Base-by-base conservation (phyloP, 192 early-diverging fungal species). In the Pilaira anomala region DNA sequence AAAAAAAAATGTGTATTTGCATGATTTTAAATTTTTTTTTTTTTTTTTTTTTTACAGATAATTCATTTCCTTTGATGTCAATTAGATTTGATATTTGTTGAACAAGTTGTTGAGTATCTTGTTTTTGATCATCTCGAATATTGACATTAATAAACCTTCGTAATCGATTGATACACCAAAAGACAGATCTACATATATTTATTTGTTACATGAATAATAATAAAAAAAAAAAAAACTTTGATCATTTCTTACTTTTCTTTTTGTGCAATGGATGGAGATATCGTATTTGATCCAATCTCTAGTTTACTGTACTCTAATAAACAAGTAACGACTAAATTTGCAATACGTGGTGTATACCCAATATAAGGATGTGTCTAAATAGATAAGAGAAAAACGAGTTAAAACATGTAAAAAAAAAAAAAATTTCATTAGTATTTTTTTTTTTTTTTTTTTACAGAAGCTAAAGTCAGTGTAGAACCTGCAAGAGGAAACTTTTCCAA, bases 161-260 rank as follows among this genome's bases (percentile, higher is more conserved):
- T 40, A 57, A 22, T 57, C 55, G 29, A 22, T n/a, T 57, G 11
- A 57, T 40, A 41, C 55, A 57, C 55, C 55, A 57, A 40, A 40
- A 3, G 21, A n/a, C 30, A n/a, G 55, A 41, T 12, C 55, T 57
- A 41, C 6, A 11, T 48, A 7, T 50, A 50, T 29, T 29, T 0
- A 28, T 53, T n/a, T 29, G n/a, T 1, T 3, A 9, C 21, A 12
- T n/a, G 16, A 53, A 29, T 14, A 25, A 3, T 46, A 7, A 3
- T 16, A 12, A 9, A 50, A 29, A 25, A 50, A 25, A 46, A n/a
- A 8, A 26, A 30, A 1, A 5, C 14, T 12, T 30, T 13, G 16
- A 11, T n/a, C 40, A 21, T 57, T 1, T 57, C 30, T 40, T 40
- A 33, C 30, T 57, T 19, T 13, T 57, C 19, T 22, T 57, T 57